Conservation (phyloP, 106 monocot genomes). For the Apostasia shenzhenica region DNA sequence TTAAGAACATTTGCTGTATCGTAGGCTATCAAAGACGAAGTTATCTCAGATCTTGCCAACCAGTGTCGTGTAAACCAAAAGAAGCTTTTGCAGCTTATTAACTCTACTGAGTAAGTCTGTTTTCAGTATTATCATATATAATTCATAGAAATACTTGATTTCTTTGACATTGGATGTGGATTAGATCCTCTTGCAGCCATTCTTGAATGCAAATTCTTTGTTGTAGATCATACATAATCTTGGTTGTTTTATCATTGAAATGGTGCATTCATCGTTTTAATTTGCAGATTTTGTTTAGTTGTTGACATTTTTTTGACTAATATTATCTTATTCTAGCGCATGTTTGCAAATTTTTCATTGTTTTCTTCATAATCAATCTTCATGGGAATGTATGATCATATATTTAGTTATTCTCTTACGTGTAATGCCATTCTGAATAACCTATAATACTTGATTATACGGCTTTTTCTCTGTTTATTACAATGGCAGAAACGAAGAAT, state of each 20-base stretch:
- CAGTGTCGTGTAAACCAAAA: conserved; percentile 82
- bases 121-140: background rate
- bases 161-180: background rate
- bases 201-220: background rate
- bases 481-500: conserved; percentile 67
- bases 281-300: background rate
- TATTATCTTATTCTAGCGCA: too few relatives aligned
- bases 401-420: background rate
- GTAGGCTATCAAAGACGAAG: conserved; percentile 89
- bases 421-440: background rate
- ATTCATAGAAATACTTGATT: too few relatives aligned
- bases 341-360: too few relatives aligned
- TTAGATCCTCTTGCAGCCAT: background rate
- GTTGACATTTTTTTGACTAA: background rate
- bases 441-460: background rate
- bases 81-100: conserved; percentile 61
- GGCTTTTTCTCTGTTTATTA: too few relatives aligned
- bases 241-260: background rate
- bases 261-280: background rate
- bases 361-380: too few relatives aligned
- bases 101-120: conserved; percentile 52
- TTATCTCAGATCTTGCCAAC: conserved; percentile 70
- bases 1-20: background rate
- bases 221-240: background rate
- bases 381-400: too few relatives aligned